Evolutionary conservation across 2,329 filamentous ascomycete genomes (phyloP).

Genomic region (Blumeriella jaapii): DNA sequence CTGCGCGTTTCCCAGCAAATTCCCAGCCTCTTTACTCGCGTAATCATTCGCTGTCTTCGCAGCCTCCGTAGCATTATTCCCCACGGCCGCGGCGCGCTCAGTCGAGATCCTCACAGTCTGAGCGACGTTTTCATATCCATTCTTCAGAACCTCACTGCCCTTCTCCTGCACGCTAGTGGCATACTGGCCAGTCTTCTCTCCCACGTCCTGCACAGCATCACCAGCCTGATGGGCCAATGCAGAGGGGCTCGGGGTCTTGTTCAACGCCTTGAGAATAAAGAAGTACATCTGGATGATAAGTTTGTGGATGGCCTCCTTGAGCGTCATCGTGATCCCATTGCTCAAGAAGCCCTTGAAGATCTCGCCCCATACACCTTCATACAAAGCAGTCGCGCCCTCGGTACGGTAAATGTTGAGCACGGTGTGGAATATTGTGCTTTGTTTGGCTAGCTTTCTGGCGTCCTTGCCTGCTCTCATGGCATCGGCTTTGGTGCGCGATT

Average conservation of each 20-base stretch:
- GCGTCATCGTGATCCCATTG: slow-evolving; percentile 78
- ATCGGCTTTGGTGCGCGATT: slow-evolving; percentile 26
- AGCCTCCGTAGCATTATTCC: slow-evolving; percentile 11
- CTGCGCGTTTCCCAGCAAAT: slow-evolving; percentile 24
- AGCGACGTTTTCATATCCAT: slow-evolving; percentile 11
- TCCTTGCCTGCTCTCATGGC: slow-evolving; percentile 17
- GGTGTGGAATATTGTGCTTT: slow-evolving; percentile 48
- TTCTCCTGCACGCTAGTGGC: slow-evolving; percentile 11
- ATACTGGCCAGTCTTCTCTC: slow-evolving; percentile 10
- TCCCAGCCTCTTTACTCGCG: slow-evolving; percentile 18
- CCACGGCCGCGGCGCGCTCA: slow-evolving; percentile 13
- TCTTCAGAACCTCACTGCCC: slow-evolving; percentile 6
- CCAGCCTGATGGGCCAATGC: slow-evolving; percentile 31
- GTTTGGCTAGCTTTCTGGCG: slow-evolving; percentile 22
- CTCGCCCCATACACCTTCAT: slow-evolving; percentile 65
- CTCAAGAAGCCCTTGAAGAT: slow-evolving; percentile 74
- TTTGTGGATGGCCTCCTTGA: slow-evolving; percentile 67
- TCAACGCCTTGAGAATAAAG: slow-evolving; percentile 39
- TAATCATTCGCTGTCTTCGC: slow-evolving; percentile 12
- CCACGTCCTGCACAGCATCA: slow-evolving; percentile 17
- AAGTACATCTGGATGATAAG: slow-evolving; percentile 64
- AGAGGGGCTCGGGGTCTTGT: slow-evolving; percentile 32
- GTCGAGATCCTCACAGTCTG: slow-evolving; percentile 15
- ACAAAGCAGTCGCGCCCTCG: slow-evolving; percentile 60
- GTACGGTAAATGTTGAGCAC: slow-evolving; percentile 44